phyloP scores from a whole-genome alignment of 345 rosid species.

The Anastatica hierochuntica region DNA sequence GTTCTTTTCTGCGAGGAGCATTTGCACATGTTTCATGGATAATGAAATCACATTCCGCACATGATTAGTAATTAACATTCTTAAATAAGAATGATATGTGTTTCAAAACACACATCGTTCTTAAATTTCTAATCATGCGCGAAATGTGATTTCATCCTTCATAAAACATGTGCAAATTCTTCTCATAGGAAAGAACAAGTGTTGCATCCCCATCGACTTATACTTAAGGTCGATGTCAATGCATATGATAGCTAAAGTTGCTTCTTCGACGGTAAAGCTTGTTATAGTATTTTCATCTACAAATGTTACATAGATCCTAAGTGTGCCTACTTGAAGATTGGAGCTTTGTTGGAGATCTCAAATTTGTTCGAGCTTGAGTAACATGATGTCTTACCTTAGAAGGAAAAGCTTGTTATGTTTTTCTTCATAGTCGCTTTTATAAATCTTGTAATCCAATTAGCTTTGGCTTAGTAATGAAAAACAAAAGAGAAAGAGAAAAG shows the following conservation, averaged over 20 bases:
- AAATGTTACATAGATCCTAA: too few relatives aligned
- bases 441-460: too few relatives aligned
- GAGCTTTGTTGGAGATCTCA: neutral
- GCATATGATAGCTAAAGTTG: neutral
- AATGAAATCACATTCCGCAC: constrained; percentile 15
- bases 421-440: too few relatives aligned
- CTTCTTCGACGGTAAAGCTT: neutral
- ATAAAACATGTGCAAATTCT: neutral
- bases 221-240: neutral
- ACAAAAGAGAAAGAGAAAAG: too few relatives aligned
- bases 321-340: too few relatives aligned
- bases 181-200: neutral
- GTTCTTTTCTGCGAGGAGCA: neutral
- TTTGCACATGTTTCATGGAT: constrained; percentile 12
- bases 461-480: too few relatives aligned
- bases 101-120: neutral
- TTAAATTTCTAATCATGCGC: neutral
- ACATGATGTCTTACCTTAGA: too few relatives aligned
- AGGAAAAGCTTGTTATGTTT: too few relatives aligned
- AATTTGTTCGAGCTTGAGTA: too few relatives aligned
- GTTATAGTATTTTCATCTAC: too few relatives aligned
- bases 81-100: neutral
- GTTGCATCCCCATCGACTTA: constrained; percentile 6
- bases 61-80: neutral
- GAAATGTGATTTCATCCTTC: constrained; percentile 5